Evolutionary conservation across 108 stramenopile species (phyloP).

Genomic region (Fistulifera pelliculosa): DNA sequence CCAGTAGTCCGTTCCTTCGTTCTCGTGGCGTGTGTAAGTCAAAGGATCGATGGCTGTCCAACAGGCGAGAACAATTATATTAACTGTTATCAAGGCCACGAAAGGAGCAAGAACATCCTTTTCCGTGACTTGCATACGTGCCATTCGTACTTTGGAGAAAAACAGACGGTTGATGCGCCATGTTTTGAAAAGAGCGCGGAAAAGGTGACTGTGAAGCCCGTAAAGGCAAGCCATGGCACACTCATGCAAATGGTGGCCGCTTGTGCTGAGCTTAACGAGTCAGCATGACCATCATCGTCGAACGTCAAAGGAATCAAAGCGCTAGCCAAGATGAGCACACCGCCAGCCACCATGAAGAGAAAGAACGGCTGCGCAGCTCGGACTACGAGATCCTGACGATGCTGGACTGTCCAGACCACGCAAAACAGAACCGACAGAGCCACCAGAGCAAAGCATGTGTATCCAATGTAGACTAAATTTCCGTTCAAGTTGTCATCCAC

Average conservation of each 20-base stretch:
- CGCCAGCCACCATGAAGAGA: conserved; percentile 30
- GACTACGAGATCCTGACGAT: conserved; percentile 16
- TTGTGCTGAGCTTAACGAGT: no score
- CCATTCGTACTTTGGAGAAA: not conserved
- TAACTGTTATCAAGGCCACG: conserved; percentile 21
- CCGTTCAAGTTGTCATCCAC: conserved; percentile 9
- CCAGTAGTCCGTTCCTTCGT: conserved; percentile 18
- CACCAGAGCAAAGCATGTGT: conserved; percentile 1
- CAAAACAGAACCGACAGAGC: not conserved
- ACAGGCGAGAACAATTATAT: conserved; percentile 21
- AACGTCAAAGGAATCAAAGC: conserved; percentile 29
- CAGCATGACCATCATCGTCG: conserved; percentile 23
- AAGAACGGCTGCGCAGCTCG: conserved; percentile 38
- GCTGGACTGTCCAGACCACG: conserved; percentile 3
- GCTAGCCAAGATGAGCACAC: conserved; percentile 39
- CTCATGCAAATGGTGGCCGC: conserved; percentile 19
- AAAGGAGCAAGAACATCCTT: conserved; percentile 48
- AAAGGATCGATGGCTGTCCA: conserved; percentile 48
- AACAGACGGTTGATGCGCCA: conserved; percentile 40
- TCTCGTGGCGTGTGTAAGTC: conserved; percentile 14
- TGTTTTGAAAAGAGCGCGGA: conserved; percentile 43
- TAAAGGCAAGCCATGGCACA: conserved; percentile 28
- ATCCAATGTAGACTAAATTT: conserved; percentile 2
- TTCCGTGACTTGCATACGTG: conserved; percentile 17
- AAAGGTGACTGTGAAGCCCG: conserved; percentile 39